Evolutionary conservation across 768 basidiomycete species (phyloP).

Genomic region (Hypholoma sublateritium): DNA sequence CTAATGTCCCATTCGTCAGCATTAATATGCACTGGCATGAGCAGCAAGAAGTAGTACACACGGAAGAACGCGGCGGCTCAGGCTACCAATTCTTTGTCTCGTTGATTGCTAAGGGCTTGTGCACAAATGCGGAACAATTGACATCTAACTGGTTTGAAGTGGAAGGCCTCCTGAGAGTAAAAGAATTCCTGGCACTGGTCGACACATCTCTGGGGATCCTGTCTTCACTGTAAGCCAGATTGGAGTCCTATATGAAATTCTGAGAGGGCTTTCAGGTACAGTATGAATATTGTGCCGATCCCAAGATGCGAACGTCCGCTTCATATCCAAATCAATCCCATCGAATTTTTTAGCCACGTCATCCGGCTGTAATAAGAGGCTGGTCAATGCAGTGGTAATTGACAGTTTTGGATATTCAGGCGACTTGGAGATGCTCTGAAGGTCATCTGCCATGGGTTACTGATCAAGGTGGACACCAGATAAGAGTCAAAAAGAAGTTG

Average conservation of each 20-base stretch:
- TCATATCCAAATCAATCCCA: slow-evolving; percentile 15
- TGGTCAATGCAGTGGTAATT: slow-evolving; percentile 18
- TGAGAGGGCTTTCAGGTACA: slow-evolving; percentile 12
- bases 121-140: slow-evolving; percentile 36
- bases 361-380: slow-evolving; percentile 11
- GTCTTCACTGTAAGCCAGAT: slow-evolving; percentile 27
- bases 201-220: slow-evolving; percentile 12
- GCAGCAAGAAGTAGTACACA: slow-evolving; percentile 34
- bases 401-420: slow-evolving; percentile 10
- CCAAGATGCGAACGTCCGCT: slow-evolving; percentile 31
- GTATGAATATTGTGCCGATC: slow-evolving; percentile 17
- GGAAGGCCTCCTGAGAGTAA: slow-evolving; percentile 14
- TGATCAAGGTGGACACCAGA: slow-evolving; percentile 15
- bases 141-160: slow-evolving; percentile 24
- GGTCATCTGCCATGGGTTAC: slow-evolving; percentile 15
- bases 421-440: slow-evolving; percentile 17
- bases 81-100: slow-evolving; percentile 11
- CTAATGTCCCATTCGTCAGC: slow-evolving; percentile 21
- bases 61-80: slow-evolving; percentile 32
- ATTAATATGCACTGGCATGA: slow-evolving; percentile 26
- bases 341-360: slow-evolving; percentile 15
- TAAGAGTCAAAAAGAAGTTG: slow-evolving; percentile 43
- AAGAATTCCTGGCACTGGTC: slow-evolving; percentile 14
- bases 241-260: slow-evolving; percentile 28
- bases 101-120: slow-evolving; percentile 26